These are phyloP conservation scores for Gremmenia infestans DNA, from an alignment of 2,329 filamentous ascomycete species.

Conservation along the genomic window DNA sequence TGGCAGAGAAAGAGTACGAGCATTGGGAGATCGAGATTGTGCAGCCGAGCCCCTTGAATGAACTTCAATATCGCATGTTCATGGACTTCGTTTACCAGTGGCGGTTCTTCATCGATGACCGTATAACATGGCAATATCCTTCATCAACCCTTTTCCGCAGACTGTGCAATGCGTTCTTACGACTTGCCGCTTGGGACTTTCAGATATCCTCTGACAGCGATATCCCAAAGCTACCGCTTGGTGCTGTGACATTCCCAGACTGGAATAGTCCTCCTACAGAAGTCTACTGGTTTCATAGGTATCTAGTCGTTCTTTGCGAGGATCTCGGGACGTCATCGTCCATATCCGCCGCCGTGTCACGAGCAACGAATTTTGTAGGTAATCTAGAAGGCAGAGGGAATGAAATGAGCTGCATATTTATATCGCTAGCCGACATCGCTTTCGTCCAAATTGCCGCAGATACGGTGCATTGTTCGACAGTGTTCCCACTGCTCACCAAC, in stretches of 20 bases:
- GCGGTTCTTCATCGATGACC: constrained; percentile 7
- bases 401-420: constrained; percentile 1
- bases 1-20: constrained; percentile 6
- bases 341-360: constrained; percentile 5
- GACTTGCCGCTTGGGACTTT: constrained; percentile 7
- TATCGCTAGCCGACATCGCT: constrained; percentile 3
- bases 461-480: constrained; percentile 2
- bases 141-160: constrained; percentile 7
- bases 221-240: constrained; percentile 9
- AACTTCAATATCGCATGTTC: constrained; percentile 9
- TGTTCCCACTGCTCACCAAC: constrained; percentile 4
- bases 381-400: constrained; percentile 4
- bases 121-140: constrained; percentile 3
- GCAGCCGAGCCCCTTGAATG: constrained; percentile 9
- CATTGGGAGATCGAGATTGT: constrained; percentile 5
- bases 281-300: constrained; percentile 11
- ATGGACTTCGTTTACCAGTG: constrained; percentile 9
- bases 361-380: constrained; percentile 5
- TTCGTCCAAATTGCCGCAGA: constrained; percentile 6
- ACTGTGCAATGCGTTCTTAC: constrained; percentile 7
- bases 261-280: constrained; percentile 8
- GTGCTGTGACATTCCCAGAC: neutral
- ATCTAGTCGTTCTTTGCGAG: constrained; percentile 8
- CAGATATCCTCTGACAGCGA: constrained; percentile 7
- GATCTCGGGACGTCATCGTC: constrained; percentile 7